Evolutionary conservation across 2,329 filamentous ascomycete genomes (phyloP), one percentile per base, ranked within the genome.

Genomic region (Fusarium globosum): DNA sequence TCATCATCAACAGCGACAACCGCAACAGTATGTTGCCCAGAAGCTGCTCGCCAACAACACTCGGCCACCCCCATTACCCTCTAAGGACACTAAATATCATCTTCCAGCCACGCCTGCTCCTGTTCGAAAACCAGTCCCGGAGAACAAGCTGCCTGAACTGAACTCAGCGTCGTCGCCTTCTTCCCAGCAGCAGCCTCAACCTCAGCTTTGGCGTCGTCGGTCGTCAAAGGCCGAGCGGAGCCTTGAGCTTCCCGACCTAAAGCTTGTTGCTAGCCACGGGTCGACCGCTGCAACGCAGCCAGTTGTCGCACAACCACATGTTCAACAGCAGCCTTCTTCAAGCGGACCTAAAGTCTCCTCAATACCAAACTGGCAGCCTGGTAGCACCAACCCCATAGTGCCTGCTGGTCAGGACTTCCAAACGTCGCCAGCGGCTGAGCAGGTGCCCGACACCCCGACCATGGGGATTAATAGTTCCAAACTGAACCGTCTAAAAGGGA

Each of bases 181-280:
- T 35, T 66, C 57, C 15, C 67, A 72, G 23, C 68, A 68, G 38
- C 78, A 79, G 36, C 76, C 79, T 48, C 77, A 79, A 35, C 75
- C 79, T 51, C 80, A 84, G 53, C 77, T 85, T 51, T 89, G 87
- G 87, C 83, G 84, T 64, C 83, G 88, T 59, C 85, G 88, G 51
- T 88, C 87, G 20, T 80, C 85, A 33, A 89, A 86, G 77, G 82
- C 82, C 61, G 86, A 88, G 61, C 82, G 82, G 59, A 84, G 80
- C 68, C 77, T 86, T 39, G 83, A 85, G 52, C 82, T 89, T 9
- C 79, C 86, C 14, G 83, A 85, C 64, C 83, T 89, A 57, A 86
- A 86, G 67, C 80, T 89, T 61, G 77, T 84, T 55, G 76, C 80
- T 45, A 88, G 85, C 63, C 83, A 88, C 79, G 86, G 87, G 42